Base-by-base conservation (phyloP, 495 filamentous ascomycete genomes). In the Parathielavia hyrcaniae region DNA sequence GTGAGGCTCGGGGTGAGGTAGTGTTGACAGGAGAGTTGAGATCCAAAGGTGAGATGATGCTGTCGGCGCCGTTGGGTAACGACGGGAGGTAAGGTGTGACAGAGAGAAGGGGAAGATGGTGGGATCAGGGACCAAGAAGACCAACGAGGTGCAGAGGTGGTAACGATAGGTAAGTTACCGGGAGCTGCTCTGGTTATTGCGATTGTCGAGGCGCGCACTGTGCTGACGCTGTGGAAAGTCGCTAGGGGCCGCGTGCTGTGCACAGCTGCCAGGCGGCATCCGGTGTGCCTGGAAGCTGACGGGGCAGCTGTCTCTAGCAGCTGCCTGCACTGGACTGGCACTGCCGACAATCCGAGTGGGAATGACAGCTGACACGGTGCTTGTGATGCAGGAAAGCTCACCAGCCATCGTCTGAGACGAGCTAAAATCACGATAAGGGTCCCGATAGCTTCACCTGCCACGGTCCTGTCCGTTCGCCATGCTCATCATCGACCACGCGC, bases 381-480 rank as follows among this genome's bases (percentile, higher is more conserved):
- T 61, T 59, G 63, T 69, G 67, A 69, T 66, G 61, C 50, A 44
- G 17, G 22, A 43, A 40, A 50, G 57, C 47, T 57, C 59, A 53
- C 49, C 40, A 41, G 36, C 46, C 36, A 43, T 11, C 17, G 14
- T 20, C 47, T 50, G 58, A 44, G 55, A 55, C 58, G 60, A 60
- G 50, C 65, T 63, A 61, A 50, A 61, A 59, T 57, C 55, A 62
- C 65, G 68, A 69, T 69, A 71, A 66, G 64, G 64, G 58, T 49
- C 35, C 48, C 47, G 64, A 67, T 69, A 69, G 60, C 64, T 64
- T 50, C 61, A 66, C 59, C 57, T 19, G n/a, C 13, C 30, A 19
- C 16, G 34, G 13, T 1, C 30, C 19, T 30, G 9, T 19, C 8
- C 35, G 1, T 46, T 14, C 17, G 46, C 40, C n/a, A 9, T 17